Evolutionary conservation across 148 eudicot genomes (phyloP).

Genomic region (Talinum fruticosum): DNA sequence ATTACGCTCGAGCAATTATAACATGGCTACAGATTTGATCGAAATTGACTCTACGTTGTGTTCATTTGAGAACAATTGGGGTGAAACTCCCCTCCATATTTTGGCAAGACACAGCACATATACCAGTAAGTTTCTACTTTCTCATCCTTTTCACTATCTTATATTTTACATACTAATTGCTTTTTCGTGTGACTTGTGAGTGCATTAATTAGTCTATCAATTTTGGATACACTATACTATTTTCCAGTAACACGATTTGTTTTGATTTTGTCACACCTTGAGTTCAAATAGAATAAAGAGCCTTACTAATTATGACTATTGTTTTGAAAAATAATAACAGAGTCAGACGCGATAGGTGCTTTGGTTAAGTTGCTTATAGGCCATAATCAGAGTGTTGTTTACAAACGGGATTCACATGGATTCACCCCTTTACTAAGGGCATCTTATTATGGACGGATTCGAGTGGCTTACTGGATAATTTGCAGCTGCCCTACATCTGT

Average conservation of each 20-base stretch:
- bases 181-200: too few relatives aligned
- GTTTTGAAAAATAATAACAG: not conserved
- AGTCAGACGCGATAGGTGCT: not conserved
- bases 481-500: too few relatives aligned
- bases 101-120: not conserved
- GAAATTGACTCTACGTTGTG: not conserved
- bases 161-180: too few relatives aligned
- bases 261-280: too few relatives aligned
- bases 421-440: not conserved
- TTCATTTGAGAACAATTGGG: not conserved
- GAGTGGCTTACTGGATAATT: too few relatives aligned
- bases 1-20: not conserved
- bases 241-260: too few relatives aligned
- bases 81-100: conserved; percentile 1
- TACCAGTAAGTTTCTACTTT: not conserved
- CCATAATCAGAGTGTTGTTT: not conserved
- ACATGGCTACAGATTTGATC: not conserved
- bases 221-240: too few relatives aligned
- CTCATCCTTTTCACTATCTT: not conserved
- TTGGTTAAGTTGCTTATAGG: not conserved
- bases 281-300: too few relatives aligned
- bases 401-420: not conserved
- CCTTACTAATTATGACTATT: not conserved
- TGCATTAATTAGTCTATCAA: too few relatives aligned
- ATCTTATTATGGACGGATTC: not conserved